Evolutionary conservation across 2,329 filamentous ascomycete genomes (phyloP), one percentile per base, ranked within the genome.

Genomic region (Cordyceps tenuipes): DNA sequence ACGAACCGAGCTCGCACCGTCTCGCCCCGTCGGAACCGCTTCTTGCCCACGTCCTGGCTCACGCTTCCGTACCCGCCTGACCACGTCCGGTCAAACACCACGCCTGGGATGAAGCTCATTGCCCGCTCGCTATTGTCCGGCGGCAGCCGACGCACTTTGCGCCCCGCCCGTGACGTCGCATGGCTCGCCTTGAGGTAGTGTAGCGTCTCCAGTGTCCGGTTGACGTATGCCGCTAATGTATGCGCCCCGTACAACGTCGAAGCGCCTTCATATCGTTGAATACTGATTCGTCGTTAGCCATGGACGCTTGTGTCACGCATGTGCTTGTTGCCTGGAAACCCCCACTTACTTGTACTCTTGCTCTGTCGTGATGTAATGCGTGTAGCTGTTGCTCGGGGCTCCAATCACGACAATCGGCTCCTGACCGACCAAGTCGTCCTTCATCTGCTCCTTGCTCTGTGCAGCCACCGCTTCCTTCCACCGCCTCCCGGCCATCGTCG

Each of bases 241-340:
- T 91, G 87, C 0, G 84, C 89, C 0, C 92, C 92, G 70, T 92
- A 93, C 2, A 97, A 79, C 0, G 92, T 97, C 3, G 88, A 92
- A 0, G 90, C 92, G 41, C 91, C 92, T 74, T 97, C 92, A 70
- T 96, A 96, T 39, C 92, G 86, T 73, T 97, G 92, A 53, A 92
- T 81, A 15, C 68, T 77, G 68, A 62, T 71, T 26, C n/a, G 39
- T 43, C 66, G 41, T 73, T 52, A 59, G 57, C 49, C 49, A 34
- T 15, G 12, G 26, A 2, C 9, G 12, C 21, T 41, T n/a, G 5
- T 5, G 17, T 10, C 5, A 29, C 7, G 29, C 23, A 23, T 23
- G 23, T 23, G 23, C 23, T 23, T 8, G 13, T 19, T 26, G 15
- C n/a, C n/a, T 3, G 39, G 8, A 3, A 43, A 10, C 43, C 31